These are phyloP conservation scores for Oxyria digyna DNA, from an alignment of 148 eudicot species.

Conservation along the genomic window DNA sequence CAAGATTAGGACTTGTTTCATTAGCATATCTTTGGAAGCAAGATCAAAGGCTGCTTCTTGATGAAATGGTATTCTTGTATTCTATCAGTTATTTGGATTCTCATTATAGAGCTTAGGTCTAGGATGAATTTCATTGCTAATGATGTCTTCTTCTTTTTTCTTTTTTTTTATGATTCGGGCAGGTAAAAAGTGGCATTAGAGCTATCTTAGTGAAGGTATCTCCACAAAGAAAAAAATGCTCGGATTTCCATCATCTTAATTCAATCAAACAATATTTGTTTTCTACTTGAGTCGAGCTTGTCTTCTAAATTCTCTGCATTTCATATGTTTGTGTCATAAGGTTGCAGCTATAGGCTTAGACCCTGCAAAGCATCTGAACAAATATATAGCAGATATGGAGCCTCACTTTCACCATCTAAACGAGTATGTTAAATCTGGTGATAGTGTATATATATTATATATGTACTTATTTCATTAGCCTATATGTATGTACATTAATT, in stretches of 20 bases:
- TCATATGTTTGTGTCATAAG: constrained; percentile 21
- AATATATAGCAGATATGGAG: constrained; percentile 51
- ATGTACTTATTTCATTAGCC: not conserved
- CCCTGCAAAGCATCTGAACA: constrained; percentile 84
- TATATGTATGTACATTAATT: not conserved
- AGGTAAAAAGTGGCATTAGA: constrained; percentile 58
- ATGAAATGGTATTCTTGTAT: constrained; percentile 53
- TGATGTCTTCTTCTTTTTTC: not conserved
- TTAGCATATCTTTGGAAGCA: constrained; percentile 93
- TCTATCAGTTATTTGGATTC: not conserved
- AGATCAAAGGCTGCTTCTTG: constrained; percentile 78
- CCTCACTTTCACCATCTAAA: constrained; percentile 66
- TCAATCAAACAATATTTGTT: not conserved
- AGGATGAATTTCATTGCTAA: not conserved
- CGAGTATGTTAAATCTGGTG: constrained; percentile 31
- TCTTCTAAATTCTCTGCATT: not conserved
- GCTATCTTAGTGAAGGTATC: constrained; percentile 83
- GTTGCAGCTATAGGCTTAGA: constrained; percentile 95
- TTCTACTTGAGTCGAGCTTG: not conserved
- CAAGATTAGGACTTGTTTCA: constrained; percentile 89
- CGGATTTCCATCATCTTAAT: not conserved
- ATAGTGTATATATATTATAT: not conserved
- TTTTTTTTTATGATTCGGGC: constrained; percentile 13
- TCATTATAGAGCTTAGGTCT: not conserved
- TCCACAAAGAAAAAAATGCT: not conserved